Base-by-base conservation (phyloP, 495 filamentous ascomycete genomes). In the Penicillium silybi region DNA sequence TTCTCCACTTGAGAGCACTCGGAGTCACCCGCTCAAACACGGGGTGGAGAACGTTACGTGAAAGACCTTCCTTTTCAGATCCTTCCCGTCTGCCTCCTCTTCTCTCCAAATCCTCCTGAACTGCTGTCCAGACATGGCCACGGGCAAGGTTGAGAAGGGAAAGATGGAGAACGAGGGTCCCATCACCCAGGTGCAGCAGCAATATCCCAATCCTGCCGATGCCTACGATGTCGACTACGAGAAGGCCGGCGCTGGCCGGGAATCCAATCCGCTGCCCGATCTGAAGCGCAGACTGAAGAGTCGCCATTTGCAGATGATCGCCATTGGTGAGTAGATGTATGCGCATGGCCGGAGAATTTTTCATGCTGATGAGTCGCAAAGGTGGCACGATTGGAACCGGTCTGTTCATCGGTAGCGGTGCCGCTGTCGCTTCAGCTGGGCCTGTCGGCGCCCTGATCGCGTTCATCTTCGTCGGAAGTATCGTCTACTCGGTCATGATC, bases 341-440 rank as follows among this genome's bases (percentile, higher is more conserved):
- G 2, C 13, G 29, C 9, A 3, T 32, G 1, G 3, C 9, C 0
- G 29, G 3, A 1, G 11, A 13, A 75, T 80, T 58, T 77, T 83
- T 57, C 64, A 16, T 23, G 15, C 17, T 32, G 13, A 34, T 17
- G 2, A 23, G n/a, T 27, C 42, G 23, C 32, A 5, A 81, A 59
- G 87, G 88, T 64, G 87, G 87, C 46, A 88, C 87, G 1, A 86
- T 92, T 58, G 88, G 87, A 44, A 91, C 87, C 6, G 87, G 87
- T 64, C 76, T 92, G 29, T 92, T 92, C 74, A 74, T 91, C 41
- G 84, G 87, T 58, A 90, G 83, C 53, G 87, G 88, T 25, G 75
- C 73, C 38, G 86, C 85, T 16, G 78, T 91, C 50, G 74, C 80
- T 25, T 76, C 74, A 34, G 77, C 82, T 44, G 86, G 87, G 20